Evolutionary conservation across 2,329 filamentous ascomycete species (phyloP).

Genomic region (Hymenoscyphus occultus): DNA sequence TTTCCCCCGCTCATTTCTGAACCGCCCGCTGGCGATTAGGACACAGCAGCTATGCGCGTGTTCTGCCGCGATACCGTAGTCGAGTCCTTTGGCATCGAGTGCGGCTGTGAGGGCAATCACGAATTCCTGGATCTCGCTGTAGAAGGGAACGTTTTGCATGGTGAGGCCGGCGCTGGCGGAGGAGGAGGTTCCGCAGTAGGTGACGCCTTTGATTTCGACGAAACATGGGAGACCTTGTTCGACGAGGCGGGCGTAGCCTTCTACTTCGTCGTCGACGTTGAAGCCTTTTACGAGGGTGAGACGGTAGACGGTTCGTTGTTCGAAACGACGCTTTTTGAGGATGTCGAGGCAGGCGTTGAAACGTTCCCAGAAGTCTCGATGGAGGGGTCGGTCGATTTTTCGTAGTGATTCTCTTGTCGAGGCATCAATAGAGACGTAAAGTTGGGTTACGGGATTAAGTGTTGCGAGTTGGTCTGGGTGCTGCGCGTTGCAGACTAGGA

Average conservation of each 20-base stretch:
- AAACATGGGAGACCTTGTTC: slow-evolving; percentile 86
- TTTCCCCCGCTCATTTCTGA: slow-evolving; percentile 64
- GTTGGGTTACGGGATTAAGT: slow-evolving; percentile 82
- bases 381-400: slow-evolving; percentile 85
- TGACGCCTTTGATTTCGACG: slow-evolving; percentile 94
- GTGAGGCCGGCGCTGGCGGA: slow-evolving; percentile 80
- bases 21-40: slow-evolving; percentile 77
- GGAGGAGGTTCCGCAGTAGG: slow-evolving; percentile 89
- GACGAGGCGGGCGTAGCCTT: slow-evolving; percentile 86
- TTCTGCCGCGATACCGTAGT: slow-evolving; percentile 90
- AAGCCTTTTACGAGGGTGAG: slow-evolving; percentile 96
- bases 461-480: slow-evolving; percentile 86
- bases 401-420: slow-evolving; percentile 84
- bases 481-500: slow-evolving; percentile 95
- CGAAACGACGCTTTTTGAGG: slow-evolving; percentile 74
- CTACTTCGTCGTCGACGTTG: slow-evolving; percentile 90
- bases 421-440: slow-evolving; percentile 96
- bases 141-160: slow-evolving; percentile 98
- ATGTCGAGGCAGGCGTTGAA: slow-evolving; percentile 92
- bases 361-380: slow-evolving; percentile 96
- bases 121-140: slow-evolving; percentile 83
- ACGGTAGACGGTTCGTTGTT: slow-evolving; percentile 90
- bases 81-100: slow-evolving; percentile 66
- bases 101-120: slow-evolving; percentile 71
- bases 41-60: slow-evolving; percentile 95